These are phyloP conservation scores for Penicillium occitanis DNA, from an alignment of 2,329 filamentous ascomycete species.

Conservation along the genomic window DNA sequence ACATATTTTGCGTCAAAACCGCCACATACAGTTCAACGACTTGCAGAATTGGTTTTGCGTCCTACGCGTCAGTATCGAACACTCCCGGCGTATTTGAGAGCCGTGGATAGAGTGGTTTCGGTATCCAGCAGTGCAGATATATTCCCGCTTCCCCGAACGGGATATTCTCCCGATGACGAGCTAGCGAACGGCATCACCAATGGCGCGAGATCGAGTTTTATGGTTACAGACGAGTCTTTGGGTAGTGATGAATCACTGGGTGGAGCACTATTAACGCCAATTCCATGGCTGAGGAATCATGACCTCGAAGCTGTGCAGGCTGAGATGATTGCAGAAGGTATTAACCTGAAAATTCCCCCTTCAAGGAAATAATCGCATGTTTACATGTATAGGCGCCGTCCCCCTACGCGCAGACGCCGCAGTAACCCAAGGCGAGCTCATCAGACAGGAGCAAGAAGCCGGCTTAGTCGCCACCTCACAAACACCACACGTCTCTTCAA, in stretches of 20 bases:
- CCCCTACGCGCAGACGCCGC: slow-evolving; percentile 42
- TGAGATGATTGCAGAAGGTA: slow-evolving; percentile 23
- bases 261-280: slow-evolving; percentile 87
- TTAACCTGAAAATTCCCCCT: no score
- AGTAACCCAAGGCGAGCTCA: slow-evolving; percentile 78
- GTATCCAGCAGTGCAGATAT: slow-evolving; percentile 78
- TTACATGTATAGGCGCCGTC: slow-evolving; percentile 32
- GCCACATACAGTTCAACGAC: slow-evolving; percentile 88
- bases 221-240: slow-evolving; percentile 46
- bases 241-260: slow-evolving; percentile 87
- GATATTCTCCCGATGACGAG: slow-evolving; percentile 20
- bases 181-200: slow-evolving; percentile 58
- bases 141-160: slow-evolving; percentile 67
- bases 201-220: slow-evolving; percentile 36
- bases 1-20: slow-evolving; percentile 70
- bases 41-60: slow-evolving; percentile 78
- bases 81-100: slow-evolving; percentile 81
- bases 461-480: slow-evolving; percentile 68
- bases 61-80: slow-evolving; percentile 78
- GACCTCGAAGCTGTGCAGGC: slow-evolving; percentile 31
- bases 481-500: slow-evolving; percentile 26
- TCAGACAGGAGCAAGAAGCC: slow-evolving; percentile 82
- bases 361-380: background rate
- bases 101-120: slow-evolving; percentile 83
- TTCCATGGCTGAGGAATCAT: slow-evolving; percentile 72